Evolutionary conservation across 169 alveolate species (phyloP).

Genomic region (Pseudocohnilembus persalinus): DNA sequence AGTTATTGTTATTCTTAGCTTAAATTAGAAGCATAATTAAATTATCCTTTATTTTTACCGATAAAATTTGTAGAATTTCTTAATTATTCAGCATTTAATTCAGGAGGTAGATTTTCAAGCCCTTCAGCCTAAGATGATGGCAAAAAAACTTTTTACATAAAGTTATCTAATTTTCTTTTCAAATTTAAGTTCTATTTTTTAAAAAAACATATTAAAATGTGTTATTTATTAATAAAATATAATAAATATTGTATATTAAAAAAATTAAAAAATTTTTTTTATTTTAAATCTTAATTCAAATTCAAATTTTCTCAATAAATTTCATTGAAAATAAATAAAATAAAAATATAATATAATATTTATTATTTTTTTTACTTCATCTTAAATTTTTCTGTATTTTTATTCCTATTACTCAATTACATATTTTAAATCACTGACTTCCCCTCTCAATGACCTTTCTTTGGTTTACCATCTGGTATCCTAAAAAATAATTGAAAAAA

Average conservation of each 20-base stretch:
- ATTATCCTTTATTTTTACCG: background rate
- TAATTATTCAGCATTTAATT: background rate
- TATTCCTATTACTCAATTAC: slow-evolving; percentile 48
- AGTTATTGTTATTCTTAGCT: background rate
- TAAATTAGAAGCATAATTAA: background rate
- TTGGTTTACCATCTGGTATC: slow-evolving; percentile 55
- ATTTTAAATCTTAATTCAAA: slow-evolving; percentile 6
- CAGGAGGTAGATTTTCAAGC: slow-evolving; percentile 12
- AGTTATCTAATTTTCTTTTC: slow-evolving; percentile 40
- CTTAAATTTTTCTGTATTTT: slow-evolving; percentile 50
- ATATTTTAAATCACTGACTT: slow-evolving; percentile 63
- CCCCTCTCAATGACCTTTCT: slow-evolving; percentile 50
- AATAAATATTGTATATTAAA: no score
- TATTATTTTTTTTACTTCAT: slow-evolving; percentile 27
- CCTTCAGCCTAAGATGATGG: slow-evolving; percentile 32
- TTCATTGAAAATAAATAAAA: slow-evolving; percentile 13
- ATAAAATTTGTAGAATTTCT: slow-evolving; percentile 7
- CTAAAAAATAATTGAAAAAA: background rate
- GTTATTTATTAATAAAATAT: background rate
- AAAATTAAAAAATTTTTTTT: no score
- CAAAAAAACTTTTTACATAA: slow-evolving; percentile 45
- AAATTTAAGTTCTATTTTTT: slow-evolving; percentile 28
- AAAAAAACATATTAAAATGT: background rate
- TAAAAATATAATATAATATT: background rate
- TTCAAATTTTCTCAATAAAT: background rate